These are phyloP conservation scores for Zasmidium citrigriseum DNA, from an alignment of 2,329 filamentous ascomycete genomes.

Conservation along the genomic window DNA sequence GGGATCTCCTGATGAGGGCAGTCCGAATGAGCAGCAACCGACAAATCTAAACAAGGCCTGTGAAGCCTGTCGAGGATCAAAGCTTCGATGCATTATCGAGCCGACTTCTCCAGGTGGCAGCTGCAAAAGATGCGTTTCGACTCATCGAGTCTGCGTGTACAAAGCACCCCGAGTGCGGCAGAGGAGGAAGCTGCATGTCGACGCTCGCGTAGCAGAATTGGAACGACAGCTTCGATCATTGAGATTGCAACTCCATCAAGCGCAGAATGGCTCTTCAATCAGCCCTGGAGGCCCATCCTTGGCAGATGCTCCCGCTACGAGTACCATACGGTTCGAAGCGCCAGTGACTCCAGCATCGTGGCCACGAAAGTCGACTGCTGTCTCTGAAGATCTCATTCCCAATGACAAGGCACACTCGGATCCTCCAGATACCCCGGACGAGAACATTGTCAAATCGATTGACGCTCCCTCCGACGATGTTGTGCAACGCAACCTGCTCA, in stretches of 20 bases:
- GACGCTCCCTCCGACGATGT: constrained; percentile 4
- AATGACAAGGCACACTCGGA: not conserved
- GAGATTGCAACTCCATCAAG: constrained; percentile 7
- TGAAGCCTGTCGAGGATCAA: constrained; percentile 4
- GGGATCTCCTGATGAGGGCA: not conserved
- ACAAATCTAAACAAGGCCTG: constrained; percentile 3
- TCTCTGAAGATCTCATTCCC: constrained; percentile 1
- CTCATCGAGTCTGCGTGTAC: constrained; percentile 7
- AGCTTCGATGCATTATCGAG: constrained; percentile 10
- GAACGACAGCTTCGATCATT: constrained; percentile 9
- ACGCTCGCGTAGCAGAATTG: constrained; percentile 9
- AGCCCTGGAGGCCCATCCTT: not conserved
- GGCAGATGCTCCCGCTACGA: not conserved
- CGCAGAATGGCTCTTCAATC: not conserved
- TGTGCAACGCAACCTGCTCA: not conserved
- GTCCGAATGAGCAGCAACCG: not conserved
- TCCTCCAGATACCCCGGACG: not conserved
- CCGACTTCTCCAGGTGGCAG: constrained; percentile 1
- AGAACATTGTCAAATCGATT: not conserved
- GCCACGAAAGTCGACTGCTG: not conserved
- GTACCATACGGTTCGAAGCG: constrained; percentile 7
- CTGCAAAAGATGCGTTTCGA: constrained; percentile 10
- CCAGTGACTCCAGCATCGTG: constrained; percentile 12
- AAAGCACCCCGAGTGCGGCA: constrained; percentile 7
- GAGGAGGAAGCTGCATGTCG: constrained; percentile 7